Conservation (phyloP, 768 basidiomycete species). For the Boletus pseudo-olivaceus region DNA sequence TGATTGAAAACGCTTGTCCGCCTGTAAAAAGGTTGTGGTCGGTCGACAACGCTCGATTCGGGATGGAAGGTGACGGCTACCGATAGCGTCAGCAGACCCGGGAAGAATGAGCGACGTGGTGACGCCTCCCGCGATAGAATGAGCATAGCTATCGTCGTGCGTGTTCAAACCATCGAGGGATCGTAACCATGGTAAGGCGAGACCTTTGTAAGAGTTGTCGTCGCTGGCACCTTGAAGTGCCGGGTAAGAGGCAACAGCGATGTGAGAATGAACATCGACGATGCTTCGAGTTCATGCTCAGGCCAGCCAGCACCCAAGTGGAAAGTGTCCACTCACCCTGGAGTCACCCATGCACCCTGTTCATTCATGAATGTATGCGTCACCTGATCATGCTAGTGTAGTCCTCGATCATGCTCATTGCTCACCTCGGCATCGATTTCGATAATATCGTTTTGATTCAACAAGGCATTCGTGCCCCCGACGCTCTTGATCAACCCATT, state of each 20-base stretch:
- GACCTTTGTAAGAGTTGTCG: slow-evolving; percentile 46
- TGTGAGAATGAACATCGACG: slow-evolving; percentile 58
- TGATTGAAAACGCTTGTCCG: slow-evolving; percentile 77
- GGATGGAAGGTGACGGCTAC: slow-evolving; percentile 25
- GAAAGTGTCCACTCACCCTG: slow-evolving; percentile 27
- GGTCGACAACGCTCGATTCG: background rate
- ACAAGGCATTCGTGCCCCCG: slow-evolving; percentile 29
- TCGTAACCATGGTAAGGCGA: slow-evolving; percentile 57
- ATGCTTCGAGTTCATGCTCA: slow-evolving; percentile 29
- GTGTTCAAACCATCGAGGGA: slow-evolving; percentile 74
- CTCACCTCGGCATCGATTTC: slow-evolving; percentile 43
- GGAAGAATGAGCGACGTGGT: slow-evolving; percentile 77
- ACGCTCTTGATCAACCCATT: slow-evolving; percentile 60
- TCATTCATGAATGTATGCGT: slow-evolving; percentile 11
- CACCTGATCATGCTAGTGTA: background rate
- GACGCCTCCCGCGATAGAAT: slow-evolving; percentile 64
- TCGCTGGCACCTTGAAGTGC: slow-evolving; percentile 45
- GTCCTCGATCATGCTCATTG: too few relatives aligned
- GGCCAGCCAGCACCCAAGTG: background rate
- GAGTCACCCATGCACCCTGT: slow-evolving; percentile 66
- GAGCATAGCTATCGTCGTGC: slow-evolving; percentile 59
- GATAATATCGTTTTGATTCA: slow-evolving; percentile 18
- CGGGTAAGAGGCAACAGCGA: slow-evolving; percentile 43
- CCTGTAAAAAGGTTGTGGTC: slow-evolving; percentile 36
- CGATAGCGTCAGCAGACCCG: slow-evolving; percentile 61